phyloP scores from a whole-genome alignment of 306 rosid species.

The Sechiopsis laciniata region DNA sequence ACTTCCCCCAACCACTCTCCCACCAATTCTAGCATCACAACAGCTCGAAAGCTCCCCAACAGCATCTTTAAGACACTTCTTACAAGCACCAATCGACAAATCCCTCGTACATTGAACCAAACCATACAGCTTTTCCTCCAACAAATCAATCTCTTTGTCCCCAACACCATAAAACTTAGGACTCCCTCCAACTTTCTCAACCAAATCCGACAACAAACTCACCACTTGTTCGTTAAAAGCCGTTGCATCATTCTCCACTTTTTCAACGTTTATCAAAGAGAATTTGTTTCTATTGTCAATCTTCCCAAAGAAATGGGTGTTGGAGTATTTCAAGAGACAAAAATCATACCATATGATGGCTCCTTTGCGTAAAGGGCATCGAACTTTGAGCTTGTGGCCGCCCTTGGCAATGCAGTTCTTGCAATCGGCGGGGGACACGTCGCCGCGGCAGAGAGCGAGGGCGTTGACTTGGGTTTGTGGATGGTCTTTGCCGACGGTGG shows the following conservation, averaged over 20 bases:
- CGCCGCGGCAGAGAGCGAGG: conserved; percentile 38
- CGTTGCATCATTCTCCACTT: conserved; percentile 10
- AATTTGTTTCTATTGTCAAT: conserved; percentile 30
- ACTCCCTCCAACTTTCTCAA: conserved; percentile 10
- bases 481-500: conserved; percentile 21
- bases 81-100: conserved; percentile 22
- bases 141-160: conserved; percentile 9
- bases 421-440: conserved; percentile 26
- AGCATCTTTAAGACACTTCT: conserved; percentile 31
- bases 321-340: conserved; percentile 37
- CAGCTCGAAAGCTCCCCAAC: conserved; percentile 30
- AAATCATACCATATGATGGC: conserved; percentile 35
- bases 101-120: conserved; percentile 39
- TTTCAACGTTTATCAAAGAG: conserved; percentile 26
- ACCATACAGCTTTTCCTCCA: conserved; percentile 26
- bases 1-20: conserved; percentile 39
- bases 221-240: conserved; percentile 24
- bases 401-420: conserved; percentile 29
- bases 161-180: conserved; percentile 28
- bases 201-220: conserved; percentile 24
- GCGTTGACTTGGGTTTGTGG: conserved; percentile 28
- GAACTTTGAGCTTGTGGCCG: conserved; percentile 15
- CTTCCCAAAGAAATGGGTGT: conserved; percentile 27
- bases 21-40: conserved; percentile 30
- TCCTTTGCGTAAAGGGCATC: conserved; percentile 32